Conservation (phyloP, 306 rosid species). For the Begonia fuchsioides region DNA sequence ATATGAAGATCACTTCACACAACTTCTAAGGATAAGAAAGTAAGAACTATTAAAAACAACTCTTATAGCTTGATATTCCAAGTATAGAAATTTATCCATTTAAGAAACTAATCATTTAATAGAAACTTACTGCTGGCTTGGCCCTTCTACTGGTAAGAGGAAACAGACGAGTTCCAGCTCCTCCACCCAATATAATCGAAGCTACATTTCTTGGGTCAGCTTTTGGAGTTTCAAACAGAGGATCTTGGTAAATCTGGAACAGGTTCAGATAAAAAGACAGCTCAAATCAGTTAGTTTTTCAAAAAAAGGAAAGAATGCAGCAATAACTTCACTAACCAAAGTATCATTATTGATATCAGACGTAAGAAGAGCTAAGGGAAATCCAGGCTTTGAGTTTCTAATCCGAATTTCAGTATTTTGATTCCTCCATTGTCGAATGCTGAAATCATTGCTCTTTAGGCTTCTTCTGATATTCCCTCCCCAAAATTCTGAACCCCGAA, state of each 20-base stretch:
- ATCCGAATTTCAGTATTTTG: conserved; percentile 10
- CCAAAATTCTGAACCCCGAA: conserved; percentile 26
- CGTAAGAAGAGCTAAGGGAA: conserved; percentile 31
- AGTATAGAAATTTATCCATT: neutral
- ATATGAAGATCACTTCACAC: neutral
- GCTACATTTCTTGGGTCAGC: conserved; percentile 76
- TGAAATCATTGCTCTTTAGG: conserved; percentile 18
- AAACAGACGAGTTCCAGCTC: conserved; percentile 87
- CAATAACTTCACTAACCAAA: conserved; percentile 19
- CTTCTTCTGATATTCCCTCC: conserved; percentile 35
- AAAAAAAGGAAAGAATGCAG: neutral
- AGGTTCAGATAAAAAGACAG: conserved; percentile 7
- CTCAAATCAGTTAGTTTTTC: neutral
- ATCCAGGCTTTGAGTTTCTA: conserved; percentile 19
- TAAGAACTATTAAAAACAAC: too few species aligned
- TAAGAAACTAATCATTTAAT: too few species aligned
- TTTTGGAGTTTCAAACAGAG: conserved; percentile 25
- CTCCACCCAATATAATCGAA: conserved; percentile 83
- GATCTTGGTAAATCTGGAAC: conserved; percentile 33
- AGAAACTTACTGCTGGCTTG: conserved; percentile 62
- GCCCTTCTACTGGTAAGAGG: conserved; percentile 88
- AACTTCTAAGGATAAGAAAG: neutral
- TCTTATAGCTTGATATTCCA: too few species aligned
- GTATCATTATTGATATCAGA: conserved; percentile 31
- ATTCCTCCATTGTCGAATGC: conserved; percentile 16